Conservation (phyloP, 192 early-diverging fungal genomes). For the Anaeromyces robustus region DNA sequence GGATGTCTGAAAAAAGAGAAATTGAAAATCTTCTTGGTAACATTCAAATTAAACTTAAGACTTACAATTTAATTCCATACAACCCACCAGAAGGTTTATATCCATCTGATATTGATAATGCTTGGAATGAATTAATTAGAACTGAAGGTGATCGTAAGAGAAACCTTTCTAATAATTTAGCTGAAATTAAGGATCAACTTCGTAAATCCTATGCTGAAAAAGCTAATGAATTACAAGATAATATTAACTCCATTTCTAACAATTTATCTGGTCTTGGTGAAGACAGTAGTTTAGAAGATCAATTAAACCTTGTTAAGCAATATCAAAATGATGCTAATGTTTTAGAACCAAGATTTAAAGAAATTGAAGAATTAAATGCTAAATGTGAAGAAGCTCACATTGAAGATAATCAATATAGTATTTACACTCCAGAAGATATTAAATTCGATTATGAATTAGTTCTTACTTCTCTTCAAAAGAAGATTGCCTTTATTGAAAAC, state of each 20-base stretch:
- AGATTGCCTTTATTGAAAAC: slow-evolving; percentile 81
- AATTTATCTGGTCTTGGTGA: slow-evolving; percentile 55
- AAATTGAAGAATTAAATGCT: slow-evolving; percentile 76
- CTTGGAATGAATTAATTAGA: slow-evolving; percentile 56
- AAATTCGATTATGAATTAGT: slow-evolving; percentile 69
- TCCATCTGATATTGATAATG: slow-evolving; percentile 51
- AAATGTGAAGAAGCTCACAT: slow-evolving; percentile 57
- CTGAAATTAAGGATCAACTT: slow-evolving; percentile 64
- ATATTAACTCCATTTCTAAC: slow-evolving; percentile 52
- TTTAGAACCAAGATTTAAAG: background rate
- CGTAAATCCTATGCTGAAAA: slow-evolving; percentile 63
- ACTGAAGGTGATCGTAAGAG: slow-evolving; percentile 68
- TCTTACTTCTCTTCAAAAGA: slow-evolving; percentile 24
- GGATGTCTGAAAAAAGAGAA: slow-evolving; percentile 84
- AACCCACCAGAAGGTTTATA: slow-evolving; percentile 58
- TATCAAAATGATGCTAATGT: background rate
- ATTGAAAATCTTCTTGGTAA: slow-evolving; percentile 83
- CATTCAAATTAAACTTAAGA: slow-evolving; percentile 92
- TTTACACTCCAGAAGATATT: slow-evolving; percentile 79
- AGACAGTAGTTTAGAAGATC: slow-evolving; percentile 16
- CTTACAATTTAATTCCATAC: slow-evolving; percentile 80
- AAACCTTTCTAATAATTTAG: slow-evolving; percentile 52
- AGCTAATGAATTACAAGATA: slow-evolving; percentile 63
- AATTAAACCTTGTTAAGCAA: background rate
- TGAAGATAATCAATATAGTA: slow-evolving; percentile 74